Percentiles rank a stretch among this genome's conserved stretches.
phyloP scores from a whole-genome alignment of 805 yeast species.

The Metschnikowia sp. region DNA sequence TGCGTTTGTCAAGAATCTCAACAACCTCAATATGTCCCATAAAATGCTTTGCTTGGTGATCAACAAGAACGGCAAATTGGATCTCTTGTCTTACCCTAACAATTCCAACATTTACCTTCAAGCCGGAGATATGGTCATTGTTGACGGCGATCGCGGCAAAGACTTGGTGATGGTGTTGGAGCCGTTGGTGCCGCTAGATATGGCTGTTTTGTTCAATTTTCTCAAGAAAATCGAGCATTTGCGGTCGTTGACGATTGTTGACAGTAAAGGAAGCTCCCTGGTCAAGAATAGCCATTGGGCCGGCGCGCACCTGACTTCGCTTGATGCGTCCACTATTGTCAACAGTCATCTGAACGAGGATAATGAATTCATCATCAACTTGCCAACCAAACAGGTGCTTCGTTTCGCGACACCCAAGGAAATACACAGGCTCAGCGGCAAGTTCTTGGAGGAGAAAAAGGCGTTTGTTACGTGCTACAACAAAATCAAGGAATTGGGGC shows the following conservation, averaged over 20 bases:
- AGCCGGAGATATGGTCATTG: slow-evolving; percentile 65
- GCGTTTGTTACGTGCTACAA: slow-evolving; percentile 62
- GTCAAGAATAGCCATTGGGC: slow-evolving; percentile 24
- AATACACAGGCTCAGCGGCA: slow-evolving; percentile 55
- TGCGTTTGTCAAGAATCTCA: slow-evolving; percentile 37
- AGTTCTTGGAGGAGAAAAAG: slow-evolving; percentile 67
- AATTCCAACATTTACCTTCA: slow-evolving; percentile 58
- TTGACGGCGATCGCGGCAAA: slow-evolving; percentile 83
- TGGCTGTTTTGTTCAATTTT: slow-evolving; percentile 71
- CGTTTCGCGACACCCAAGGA: slow-evolving; percentile 76
- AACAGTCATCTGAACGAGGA: slow-evolving; percentile 48
- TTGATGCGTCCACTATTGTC: slow-evolving; percentile 35
- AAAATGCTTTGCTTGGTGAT: slow-evolving; percentile 47
- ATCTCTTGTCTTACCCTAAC: slow-evolving; percentile 63
- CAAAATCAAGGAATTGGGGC: slow-evolving; percentile 46
- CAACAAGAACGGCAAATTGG: slow-evolving; percentile 64
- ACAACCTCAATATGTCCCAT: slow-evolving; percentile 40
- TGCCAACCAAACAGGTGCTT: slow-evolving; percentile 75
- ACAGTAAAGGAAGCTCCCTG: slow-evolving; percentile 19
- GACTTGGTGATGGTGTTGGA: slow-evolving; percentile 72
- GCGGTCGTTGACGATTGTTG: slow-evolving; percentile 44
- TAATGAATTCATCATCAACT: slow-evolving; percentile 56
- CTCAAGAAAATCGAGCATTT: slow-evolving; percentile 70
- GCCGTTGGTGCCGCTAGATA: slow-evolving; percentile 57
- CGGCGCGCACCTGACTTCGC: slow-evolving; percentile 38